phyloP scores from a whole-genome alignment of 1,284 basidiomycete genomes.

The Sutorius eximius region DNA sequence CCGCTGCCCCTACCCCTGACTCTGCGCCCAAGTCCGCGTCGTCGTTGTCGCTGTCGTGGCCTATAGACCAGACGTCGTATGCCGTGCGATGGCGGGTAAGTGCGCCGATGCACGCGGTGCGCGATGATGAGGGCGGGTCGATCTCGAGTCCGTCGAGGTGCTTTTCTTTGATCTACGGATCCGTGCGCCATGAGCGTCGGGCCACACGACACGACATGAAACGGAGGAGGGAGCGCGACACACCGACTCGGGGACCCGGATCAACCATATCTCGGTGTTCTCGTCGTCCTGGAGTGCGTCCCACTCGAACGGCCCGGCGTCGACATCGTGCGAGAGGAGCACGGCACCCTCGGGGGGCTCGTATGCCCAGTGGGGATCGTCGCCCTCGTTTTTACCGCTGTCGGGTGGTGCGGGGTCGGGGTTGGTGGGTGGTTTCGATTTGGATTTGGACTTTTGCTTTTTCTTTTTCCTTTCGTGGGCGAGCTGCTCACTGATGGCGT shows the following conservation, averaged over 20 bases:
- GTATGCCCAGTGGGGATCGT: slow-evolving; percentile 53
- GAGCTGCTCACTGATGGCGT: slow-evolving; percentile 3
- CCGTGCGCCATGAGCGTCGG: too few species aligned
- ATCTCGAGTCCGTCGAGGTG: slow-evolving; percentile 54
- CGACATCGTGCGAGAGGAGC: slow-evolving; percentile 40
- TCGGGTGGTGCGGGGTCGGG: background rate
- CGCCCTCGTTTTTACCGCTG: slow-evolving; percentile 49
- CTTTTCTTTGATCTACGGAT: slow-evolving; percentile 59
- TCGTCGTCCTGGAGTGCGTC: slow-evolving; percentile 57
- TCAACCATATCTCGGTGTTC: slow-evolving; percentile 66
- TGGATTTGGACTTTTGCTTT: too few species aligned
- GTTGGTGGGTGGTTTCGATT: background rate
- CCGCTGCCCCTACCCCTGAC: too few species aligned
- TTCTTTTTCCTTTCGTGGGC: slow-evolving; percentile 1
- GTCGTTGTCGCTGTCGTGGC: slow-evolving; percentile 31
- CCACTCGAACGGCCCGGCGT: slow-evolving; percentile 63
- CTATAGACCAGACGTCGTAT: slow-evolving; percentile 67
- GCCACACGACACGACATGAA: too few species aligned
- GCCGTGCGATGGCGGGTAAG: slow-evolving; percentile 51
- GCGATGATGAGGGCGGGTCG: slow-evolving; percentile 41
- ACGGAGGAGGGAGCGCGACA: background rate
- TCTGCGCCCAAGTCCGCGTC: too few species aligned
- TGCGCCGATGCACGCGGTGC: slow-evolving; percentile 42
- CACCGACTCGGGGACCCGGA: slow-evolving; percentile 66
- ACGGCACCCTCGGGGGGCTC: slow-evolving; percentile 51